Evolutionary conservation across 768 basidiomycete species (phyloP), one percentile per base, ranked within the genome.

Genomic region (Lactifluus piperatus): DNA sequence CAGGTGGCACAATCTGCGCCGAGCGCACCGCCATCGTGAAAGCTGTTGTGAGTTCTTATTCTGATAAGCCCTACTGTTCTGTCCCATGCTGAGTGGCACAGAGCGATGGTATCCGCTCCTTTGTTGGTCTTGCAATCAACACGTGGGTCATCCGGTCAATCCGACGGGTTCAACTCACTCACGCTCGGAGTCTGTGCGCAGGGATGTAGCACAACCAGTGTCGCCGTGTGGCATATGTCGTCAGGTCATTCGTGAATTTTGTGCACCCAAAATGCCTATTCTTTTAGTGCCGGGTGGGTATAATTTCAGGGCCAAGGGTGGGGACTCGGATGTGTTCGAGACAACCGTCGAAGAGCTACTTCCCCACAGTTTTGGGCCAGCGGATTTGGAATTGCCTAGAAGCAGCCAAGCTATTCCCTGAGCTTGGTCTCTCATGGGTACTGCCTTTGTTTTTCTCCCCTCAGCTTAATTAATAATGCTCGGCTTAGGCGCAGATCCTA

Each of bases 21-120:
- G 95, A 99, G 70, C 77, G 94, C 30, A 97, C 95, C 0, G 94
- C 94, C 0, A 76, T 99, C 54, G 87, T 93, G n/a, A 97, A 97
- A 71, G 94, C 92, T 27, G 84, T 88, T 22, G 94, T 94, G 62
- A 71, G 90, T 77, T 3, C 24, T 37, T 18, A 24, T 32, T 37
- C 26, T 2, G 9, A 30, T 32, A 13, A 10, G 11, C 1, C 11
- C 34, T 50, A 3, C 5, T 4, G 14, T 6, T 11, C 27, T 18
- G 2, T 30, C 20, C 6, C 5, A 22, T 34, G 14, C 3, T 51
- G 44, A 58, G 9, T 14, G 34, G 39, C 18, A 18, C 63, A 94
- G 93, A 94, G 90, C 71, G 88, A 92, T 58, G 91, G 91, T 3
- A 82, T 71, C 24, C 78, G 74, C 24, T 73, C 79, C 0, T 94